Percentiles rank a stretch among this genome's conserved stretches.
These are phyloP conservation scores for Adansonia gregorii DNA, from an alignment of 441 rosid species.

Conservation along the genomic window DNA sequence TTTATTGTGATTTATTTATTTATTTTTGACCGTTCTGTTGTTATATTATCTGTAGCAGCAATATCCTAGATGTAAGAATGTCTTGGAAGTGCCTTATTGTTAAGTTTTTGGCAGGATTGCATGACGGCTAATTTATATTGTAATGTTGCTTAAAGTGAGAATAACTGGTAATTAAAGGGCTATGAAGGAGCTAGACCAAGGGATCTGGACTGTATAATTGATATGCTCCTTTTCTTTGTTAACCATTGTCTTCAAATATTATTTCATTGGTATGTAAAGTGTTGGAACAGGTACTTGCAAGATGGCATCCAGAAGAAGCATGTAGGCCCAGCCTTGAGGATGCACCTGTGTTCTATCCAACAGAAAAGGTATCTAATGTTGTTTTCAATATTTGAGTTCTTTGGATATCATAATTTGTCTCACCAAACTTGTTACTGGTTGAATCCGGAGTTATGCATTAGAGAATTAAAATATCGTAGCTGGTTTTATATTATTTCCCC, in stretches of 20 bases:
- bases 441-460: constrained; percentile 9
- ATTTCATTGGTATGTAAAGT: constrained; percentile 30
- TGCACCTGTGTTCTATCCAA: constrained; percentile 93
- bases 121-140: neutral
- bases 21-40: neutral
- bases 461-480: constrained; percentile 27
- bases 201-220: constrained; percentile 9
- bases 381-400: constrained; percentile 32
- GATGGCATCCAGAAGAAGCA: constrained; percentile 81
- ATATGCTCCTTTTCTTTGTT: constrained; percentile 19
- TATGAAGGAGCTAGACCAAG: constrained; percentile 3
- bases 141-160: constrained; percentile 14
- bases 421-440: neutral
- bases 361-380: constrained; percentile 74
- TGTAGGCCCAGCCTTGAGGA: constrained; percentile 77
- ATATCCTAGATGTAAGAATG: neutral
- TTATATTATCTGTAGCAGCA: constrained; percentile 17
- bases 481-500: constrained; percentile 33
- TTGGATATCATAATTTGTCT: constrained; percentile 12
- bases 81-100: neutral
- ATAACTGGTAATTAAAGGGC: constrained; percentile 18
- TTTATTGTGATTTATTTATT: constrained; percentile 1
- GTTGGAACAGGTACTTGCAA: constrained; percentile 69
- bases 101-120: constrained; percentile 21
- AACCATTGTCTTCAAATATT: constrained; percentile 28